Evolutionary conservation across 805 yeast species (phyloP).

Genomic region (Candida nanaspora): DNA sequence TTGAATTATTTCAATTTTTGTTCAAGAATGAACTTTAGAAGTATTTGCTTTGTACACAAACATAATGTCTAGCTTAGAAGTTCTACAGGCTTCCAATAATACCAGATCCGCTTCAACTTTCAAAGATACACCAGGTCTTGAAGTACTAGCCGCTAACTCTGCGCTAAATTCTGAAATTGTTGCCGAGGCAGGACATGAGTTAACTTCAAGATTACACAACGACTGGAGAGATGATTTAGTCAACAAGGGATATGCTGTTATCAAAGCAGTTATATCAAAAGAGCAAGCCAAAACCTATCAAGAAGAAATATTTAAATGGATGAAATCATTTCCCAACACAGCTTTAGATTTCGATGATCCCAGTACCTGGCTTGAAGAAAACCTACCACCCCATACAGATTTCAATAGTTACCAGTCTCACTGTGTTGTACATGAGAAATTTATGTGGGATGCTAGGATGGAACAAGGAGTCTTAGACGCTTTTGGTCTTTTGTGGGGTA

Average conservation of each 20-base stretch:
- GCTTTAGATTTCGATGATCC: slow-evolving; percentile 18
- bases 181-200: too few relatives aligned
- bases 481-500: slow-evolving; percentile 25
- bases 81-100: too few relatives aligned
- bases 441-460: slow-evolving; percentile 26
- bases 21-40: too few relatives aligned
- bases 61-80: too few relatives aligned
- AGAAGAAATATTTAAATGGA: slow-evolving; percentile 16
- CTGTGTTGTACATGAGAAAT: slow-evolving; percentile 22
- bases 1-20: too few relatives aligned
- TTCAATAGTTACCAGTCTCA: slow-evolving; percentile 14
- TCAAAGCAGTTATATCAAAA: slow-evolving; percentile 21
- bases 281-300: slow-evolving; percentile 19
- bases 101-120: too few relatives aligned
- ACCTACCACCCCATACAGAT: slow-evolving; percentile 18
- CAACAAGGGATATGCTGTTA: slow-evolving; percentile 24
- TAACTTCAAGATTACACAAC: slow-evolving; percentile 4
- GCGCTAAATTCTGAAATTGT: too few relatives aligned
- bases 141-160: too few relatives aligned
- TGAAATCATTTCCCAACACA: slow-evolving; percentile 12
- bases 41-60: too few relatives aligned
- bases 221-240: slow-evolving; percentile 26
- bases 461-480: slow-evolving; percentile 21
- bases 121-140: too few relatives aligned
- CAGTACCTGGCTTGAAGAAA: slow-evolving; percentile 22